phyloP scores from a whole-genome alignment of 1,284 basidiomycete genomes.

The Leccinum griseonigrum region DNA sequence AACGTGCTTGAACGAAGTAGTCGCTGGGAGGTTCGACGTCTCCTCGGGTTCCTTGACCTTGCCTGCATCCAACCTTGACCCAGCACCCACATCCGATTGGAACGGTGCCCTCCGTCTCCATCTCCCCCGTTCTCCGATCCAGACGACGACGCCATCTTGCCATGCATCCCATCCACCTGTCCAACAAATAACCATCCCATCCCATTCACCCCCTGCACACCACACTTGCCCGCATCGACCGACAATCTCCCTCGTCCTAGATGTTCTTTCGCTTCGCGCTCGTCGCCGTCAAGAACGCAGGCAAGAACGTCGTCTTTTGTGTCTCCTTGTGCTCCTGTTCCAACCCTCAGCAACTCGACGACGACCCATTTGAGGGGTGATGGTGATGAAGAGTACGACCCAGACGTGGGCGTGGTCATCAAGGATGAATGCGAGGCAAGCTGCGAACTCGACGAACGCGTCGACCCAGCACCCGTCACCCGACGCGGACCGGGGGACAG shows the following conservation, averaged over 20 bases:
- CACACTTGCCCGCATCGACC: slow-evolving; percentile 10
- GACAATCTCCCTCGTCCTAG: slow-evolving; percentile 30
- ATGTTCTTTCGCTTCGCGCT: slow-evolving; percentile 25
- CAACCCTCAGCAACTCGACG: background rate
- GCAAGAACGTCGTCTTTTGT: slow-evolving; percentile 16
- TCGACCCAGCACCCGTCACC: slow-evolving; percentile 2
- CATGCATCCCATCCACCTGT: slow-evolving; percentile 5
- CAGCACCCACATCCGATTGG: too few species aligned
- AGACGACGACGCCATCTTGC: too few species aligned
- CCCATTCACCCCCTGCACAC: too few species aligned
- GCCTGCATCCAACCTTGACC: too few species aligned
- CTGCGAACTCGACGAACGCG: slow-evolving; percentile 10
- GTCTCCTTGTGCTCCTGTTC: too few species aligned
- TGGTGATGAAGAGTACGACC: slow-evolving; percentile 14
- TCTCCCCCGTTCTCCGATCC: too few species aligned
- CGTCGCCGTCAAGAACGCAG: background rate
- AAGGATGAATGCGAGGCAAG: slow-evolving; percentile 11
- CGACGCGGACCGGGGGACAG: slow-evolving; percentile 17
- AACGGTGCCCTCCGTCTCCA: too few species aligned
- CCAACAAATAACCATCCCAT: background rate
- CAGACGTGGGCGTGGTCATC: slow-evolving; percentile 6
- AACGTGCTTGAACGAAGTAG: slow-evolving; percentile 99
- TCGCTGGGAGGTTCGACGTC: slow-evolving; percentile 86
- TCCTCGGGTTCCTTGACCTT: slow-evolving; percentile 87
- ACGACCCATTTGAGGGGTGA: slow-evolving; percentile 3